Evolutionary conservation across 495 filamentous ascomycete species (phyloP).

Genomic region (Daldinia loculata): DNA sequence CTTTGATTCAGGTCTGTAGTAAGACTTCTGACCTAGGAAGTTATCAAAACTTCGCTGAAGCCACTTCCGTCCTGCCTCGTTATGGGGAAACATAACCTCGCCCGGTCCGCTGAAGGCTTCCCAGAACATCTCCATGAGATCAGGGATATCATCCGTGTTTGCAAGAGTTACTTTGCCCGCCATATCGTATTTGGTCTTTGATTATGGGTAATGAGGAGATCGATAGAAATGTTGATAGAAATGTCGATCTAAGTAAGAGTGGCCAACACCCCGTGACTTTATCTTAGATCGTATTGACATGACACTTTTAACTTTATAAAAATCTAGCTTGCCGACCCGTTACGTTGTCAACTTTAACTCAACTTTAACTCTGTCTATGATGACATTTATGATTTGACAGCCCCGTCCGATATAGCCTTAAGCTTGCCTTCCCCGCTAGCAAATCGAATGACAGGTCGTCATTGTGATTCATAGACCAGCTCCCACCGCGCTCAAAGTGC

Average conservation of each 20-base stretch:
- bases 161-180: constrained; percentile 53
- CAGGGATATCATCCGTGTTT: constrained; percentile 42
- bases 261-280: not conserved
- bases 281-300: not conserved
- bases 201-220: not conserved
- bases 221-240: not conserved
- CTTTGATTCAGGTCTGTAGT: constrained; percentile 40
- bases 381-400: constrained; percentile 33
- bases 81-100: constrained; percentile 41
- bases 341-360: constrained; percentile 37
- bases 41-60: constrained; percentile 45
- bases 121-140: constrained; percentile 43
- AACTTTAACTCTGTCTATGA: constrained; percentile 31
- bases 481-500: not conserved
- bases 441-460: constrained; percentile 31
- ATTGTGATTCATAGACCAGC: constrained; percentile 20
- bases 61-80: constrained; percentile 42
- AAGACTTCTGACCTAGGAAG: constrained; percentile 43
- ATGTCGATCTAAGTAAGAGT: not conserved
- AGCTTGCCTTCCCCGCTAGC: constrained; percentile 13
- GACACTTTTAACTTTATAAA: constrained; percentile 15
- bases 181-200: constrained; percentile 4
- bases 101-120: constrained; percentile 44
- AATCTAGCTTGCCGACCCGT: constrained; percentile 14
- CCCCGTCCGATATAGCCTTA: constrained; percentile 22